Base-by-base conservation (phyloP, 331 rosid species). In the Rhamnella rubrinervis region DNA sequence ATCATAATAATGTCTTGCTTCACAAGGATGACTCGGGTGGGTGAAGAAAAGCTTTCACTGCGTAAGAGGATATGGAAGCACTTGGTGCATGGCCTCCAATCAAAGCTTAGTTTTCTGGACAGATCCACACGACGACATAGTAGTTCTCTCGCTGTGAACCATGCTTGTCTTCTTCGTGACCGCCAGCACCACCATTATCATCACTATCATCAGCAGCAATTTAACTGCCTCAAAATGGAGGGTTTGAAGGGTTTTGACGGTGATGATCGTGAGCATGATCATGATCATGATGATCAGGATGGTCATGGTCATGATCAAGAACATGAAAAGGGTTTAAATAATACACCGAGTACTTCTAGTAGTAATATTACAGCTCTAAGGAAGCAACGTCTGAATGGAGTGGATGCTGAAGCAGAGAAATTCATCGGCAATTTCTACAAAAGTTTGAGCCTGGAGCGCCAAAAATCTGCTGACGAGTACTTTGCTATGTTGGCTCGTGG, bases 11-110 rank as follows among this genome's bases (percentile, higher is more conserved):
- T 40, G 51, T 9, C 66, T 44, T 44, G 49, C 49, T 44, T 44
- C 16, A 44, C 49, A 44, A 8, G 0, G 15, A 44, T 10, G 12
- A 40, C 49, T 14, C 0, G 14, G 11, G 16, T 2, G 15, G 13
- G 11, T 44, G 16, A 10, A 2, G 7, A 44, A 44, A 44, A 10
- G 49, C 60, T 69, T 63, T 37, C 66, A 56, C 65, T 31, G 19
- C 55, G 35, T n/a, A 75, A 75, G 37, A 56, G 63, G 57, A 38
- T 23, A 6, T 76, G 80, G 80, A 76, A 63, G 49, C 23, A 61
- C 26, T 61, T 75, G 25, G 40, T 59, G 57, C 55, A 53, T 1
- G 63, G 26, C 28, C 28, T 68, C 17, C 39, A 28, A 5, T 76
- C 55, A 5, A 69, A 37, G 28, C 38, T 70, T 1, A 18, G 37